A percentile compares a stretch with the other conserved stretches of the same genome.
These are phyloP conservation scores for Candida nitratophila DNA, from an alignment of 805 yeast species.

Conservation along the genomic window DNA sequence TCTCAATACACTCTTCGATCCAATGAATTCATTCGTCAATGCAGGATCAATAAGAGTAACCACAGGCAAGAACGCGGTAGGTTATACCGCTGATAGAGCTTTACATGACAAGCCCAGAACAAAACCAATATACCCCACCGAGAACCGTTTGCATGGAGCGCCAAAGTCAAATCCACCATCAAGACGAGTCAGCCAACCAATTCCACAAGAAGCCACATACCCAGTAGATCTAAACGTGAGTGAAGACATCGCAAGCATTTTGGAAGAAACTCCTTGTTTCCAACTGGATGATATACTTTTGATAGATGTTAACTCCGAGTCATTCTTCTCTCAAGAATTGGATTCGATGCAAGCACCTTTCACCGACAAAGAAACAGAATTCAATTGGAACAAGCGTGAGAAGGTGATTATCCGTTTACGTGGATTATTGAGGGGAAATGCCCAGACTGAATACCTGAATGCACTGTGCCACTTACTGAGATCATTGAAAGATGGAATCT, in stretches of 20 bases:
- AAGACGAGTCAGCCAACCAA: not conserved
- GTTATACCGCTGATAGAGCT: not conserved
- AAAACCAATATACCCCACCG: not conserved
- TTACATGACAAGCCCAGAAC: not conserved
- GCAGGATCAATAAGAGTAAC: conserved; percentile 21
- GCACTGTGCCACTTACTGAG: conserved; percentile 24
- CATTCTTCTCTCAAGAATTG: conserved; percentile 21
- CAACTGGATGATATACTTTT: conserved; percentile 30
- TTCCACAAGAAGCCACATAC: not conserved
- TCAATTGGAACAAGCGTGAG: conserved; percentile 78
- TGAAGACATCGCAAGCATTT: not conserved
- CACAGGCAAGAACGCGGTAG: conserved; percentile 8
- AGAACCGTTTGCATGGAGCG: not conserved
- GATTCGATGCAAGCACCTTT: conserved; percentile 34
- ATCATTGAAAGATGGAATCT: conserved; percentile 48
- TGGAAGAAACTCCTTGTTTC: conserved; percentile 4
- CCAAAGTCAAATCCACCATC: not conserved
- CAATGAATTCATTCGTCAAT: conserved; percentile 14
- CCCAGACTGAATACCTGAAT: conserved; percentile 24
- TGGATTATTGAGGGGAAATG: conserved; percentile 53
- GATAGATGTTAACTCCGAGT: conserved; percentile 20
- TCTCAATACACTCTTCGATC: not conserved
- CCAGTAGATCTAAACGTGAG: not conserved
- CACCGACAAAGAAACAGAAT: conserved; percentile 75
- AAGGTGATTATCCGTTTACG: conserved; percentile 50